Evolutionary conservation across 345 rosid genomes (phyloP), one percentile per base, ranked within the genome.

Genomic region (Citrus inodora): DNA sequence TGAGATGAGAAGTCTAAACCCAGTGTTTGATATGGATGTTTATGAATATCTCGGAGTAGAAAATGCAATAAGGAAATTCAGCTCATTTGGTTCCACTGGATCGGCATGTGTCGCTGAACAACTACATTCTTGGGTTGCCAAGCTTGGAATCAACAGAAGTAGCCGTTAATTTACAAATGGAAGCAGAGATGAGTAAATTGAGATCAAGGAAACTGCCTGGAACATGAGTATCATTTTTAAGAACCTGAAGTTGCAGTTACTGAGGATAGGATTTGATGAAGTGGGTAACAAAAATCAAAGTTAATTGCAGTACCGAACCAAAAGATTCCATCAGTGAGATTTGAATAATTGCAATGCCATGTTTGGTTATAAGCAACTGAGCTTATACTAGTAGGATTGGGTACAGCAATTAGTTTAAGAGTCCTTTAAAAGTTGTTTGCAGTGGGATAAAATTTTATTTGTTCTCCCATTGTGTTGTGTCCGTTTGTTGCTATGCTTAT

Each of bases 71-170:
- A 88, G 86, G 73, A 96, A 96, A 71, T 94, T 96, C 85, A 42
- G 87, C 74, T 92, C 95, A 0, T 94, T 85, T 48, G 98, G 98
- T 53, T 96, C 95, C 1, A 91, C 91, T 1, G 99, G 99, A 2
- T 88, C 88, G 2, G 89, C 79, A 17, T 88, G 91, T 33, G 97
- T 94, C 9, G 82, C 93, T 1, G 75, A 67, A 46, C 97, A 96
- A 76, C 87, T 96, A 11, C 82, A 86, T 66, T 83, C 82, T 83
- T 96, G 99, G 97, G 82, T 83, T 70, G 60, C 63, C 13, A 90
- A 89, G 86, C 94, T 96, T 53, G 85, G 75, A 60, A 80, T 88
- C 56, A 48, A 76, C 72, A 37, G 13, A 66, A 74, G 75, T n/a
- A 25, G 42, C 71, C 6, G 64, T 66, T 68, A 40, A 35, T 73